Evolutionary conservation across 78 protist species (phyloP), one percentile per base, ranked within the genome.

Genomic region (Planoprotostelium fungivorum): DNA sequence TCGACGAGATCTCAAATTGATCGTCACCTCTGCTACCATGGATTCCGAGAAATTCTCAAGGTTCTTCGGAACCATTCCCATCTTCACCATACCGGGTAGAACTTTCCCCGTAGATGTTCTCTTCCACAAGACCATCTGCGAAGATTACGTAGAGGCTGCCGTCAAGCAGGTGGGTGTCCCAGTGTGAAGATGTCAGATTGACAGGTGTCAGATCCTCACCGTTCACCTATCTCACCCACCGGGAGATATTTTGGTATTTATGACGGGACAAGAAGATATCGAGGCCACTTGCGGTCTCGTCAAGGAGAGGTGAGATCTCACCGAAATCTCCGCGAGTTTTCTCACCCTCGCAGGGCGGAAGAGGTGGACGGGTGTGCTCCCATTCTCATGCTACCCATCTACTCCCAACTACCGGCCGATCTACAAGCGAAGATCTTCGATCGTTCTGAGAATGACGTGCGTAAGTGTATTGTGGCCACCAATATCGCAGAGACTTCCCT

Each of bases 201-300:
- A 63, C 39, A 38, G 25, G 35, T 39, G 38, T 63, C 87, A 89
- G 63, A 29, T 63, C 0, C 87, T 95, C 9, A 88, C 93, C 25
- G 88, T 95, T 73, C 98, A 98, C 92, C 1, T 95, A 1, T 28
- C 91, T 5, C 90, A 93, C 34, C 84, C 91, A 1, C 90, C 51
- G 35, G 99, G 99, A 25, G 99, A 99, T 94, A 98, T 99, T 29
- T 96, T 99, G 85, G 93, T 98, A 28, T 99, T 99, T 92, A 98
- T 99, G 99, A 98, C 99, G 29, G 99, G 99, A 31, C 99, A 99
- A 89, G 99, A 97, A 51, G 99, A 99, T 91, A 97, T 99, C 38
- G 99, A 97, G 63, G 89, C 90, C 29, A 90, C 98, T 37, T 98
- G 99, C 87, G 88, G 89, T 0, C 92, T 90, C 36, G 34, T 98